A percentile compares a stretch with the other conserved stretches of the same genome.
phyloP scores from a whole-genome alignment of 345 rosid genomes.

The Rhodamnia argentea region DNA sequence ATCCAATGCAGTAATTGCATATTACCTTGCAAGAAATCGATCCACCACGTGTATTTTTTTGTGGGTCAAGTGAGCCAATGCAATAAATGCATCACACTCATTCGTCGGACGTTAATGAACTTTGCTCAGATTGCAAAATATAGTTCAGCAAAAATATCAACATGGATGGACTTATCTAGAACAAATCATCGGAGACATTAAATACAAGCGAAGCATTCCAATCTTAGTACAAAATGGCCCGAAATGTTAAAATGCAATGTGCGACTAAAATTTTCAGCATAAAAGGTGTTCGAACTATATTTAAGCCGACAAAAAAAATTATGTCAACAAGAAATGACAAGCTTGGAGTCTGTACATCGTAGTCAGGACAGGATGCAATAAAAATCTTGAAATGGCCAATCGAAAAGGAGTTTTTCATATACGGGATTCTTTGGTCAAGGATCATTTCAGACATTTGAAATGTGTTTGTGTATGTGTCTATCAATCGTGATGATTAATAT shows the following conservation, averaged over 20 bases:
- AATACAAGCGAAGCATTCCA: not conserved
- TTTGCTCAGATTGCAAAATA: not conserved
- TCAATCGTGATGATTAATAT: not conserved
- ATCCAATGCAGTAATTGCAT: not conserved
- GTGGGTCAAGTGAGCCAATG: not conserved
- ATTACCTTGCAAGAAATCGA: not conserved
- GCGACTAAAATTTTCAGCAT: not conserved
- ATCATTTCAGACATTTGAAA: not conserved
- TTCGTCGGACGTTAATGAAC: not conserved
- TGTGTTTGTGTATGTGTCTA: not conserved
- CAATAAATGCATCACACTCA: not conserved
- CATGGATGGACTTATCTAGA: not conserved
- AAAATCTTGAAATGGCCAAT: not conserved
- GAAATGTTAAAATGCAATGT: not conserved
- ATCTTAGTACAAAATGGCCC: not conserved
- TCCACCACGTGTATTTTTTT: too few species aligned
- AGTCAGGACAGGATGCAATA: not conserved
- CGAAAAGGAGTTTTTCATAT: not conserved
- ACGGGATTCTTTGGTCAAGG: not conserved
- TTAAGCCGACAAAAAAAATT: not conserved
- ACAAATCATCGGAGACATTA: not conserved
- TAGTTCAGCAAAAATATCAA: not conserved
- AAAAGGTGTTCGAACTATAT: not conserved
- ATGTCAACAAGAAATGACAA: not conserved
- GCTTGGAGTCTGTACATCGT: not conserved